phyloP scores from a whole-genome alignment of 495 filamentous ascomycete genomes.

The Evansstolkia leycettana region DNA sequence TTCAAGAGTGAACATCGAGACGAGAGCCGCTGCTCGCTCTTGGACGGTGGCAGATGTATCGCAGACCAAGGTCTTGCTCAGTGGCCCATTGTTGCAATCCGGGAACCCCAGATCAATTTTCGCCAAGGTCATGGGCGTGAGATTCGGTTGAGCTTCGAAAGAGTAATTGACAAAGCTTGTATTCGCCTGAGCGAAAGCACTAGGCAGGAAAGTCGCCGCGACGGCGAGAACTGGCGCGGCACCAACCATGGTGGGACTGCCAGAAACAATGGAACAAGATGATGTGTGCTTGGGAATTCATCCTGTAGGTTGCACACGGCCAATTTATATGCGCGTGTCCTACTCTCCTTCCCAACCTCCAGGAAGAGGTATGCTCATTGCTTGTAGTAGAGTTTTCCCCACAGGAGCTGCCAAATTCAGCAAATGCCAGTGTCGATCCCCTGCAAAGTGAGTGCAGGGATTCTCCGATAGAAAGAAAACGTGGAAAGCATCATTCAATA shows the following conservation, averaged over 20 bases:
- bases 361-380: no score
- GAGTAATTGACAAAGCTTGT: conserved; percentile 20
- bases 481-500: no score
- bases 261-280: no score
- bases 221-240: conserved; percentile 9
- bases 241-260: conserved; percentile 9
- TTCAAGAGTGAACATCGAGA: conserved; percentile 34
- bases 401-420: no score
- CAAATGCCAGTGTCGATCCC: no score
- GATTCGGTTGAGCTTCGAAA: conserved; percentile 17
- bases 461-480: no score
- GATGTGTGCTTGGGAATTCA: no score
- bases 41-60: conserved; percentile 28
- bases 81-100: conserved; percentile 19
- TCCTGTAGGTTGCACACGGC: no score
- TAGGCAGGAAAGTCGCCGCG: conserved; percentile 18
- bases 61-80: conserved; percentile 31
- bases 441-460: no score
- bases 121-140: conserved; percentile 12
- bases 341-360: no score
- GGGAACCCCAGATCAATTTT: conserved; percentile 18
- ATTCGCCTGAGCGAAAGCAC: conserved; percentile 16
- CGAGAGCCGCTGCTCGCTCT: conserved; percentile 32
- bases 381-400: no score
- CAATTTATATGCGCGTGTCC: no score